phyloP scores from a whole-genome alignment of 768 basidiomycete species.

The Calocybe cyanea region DNA sequence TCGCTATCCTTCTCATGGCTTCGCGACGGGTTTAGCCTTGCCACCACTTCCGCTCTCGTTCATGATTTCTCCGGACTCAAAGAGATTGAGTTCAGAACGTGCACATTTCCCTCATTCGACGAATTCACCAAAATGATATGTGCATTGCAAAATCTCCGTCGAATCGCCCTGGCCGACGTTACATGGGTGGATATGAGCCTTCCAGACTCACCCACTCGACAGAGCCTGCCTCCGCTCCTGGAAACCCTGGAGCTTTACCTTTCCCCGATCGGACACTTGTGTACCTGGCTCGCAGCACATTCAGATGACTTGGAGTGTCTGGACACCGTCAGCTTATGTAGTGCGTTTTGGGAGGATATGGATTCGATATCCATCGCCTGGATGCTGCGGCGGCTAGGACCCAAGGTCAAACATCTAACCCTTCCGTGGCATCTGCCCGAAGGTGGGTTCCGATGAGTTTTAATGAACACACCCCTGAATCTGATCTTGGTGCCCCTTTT shows the following conservation, averaged over 20 bases:
- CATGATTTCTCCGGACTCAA: constrained; percentile 17
- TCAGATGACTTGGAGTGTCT: constrained; percentile 11
- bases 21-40: constrained; percentile 10
- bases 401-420: constrained; percentile 20
- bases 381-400: constrained; percentile 21
- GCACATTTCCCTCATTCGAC: constrained; percentile 20
- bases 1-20: constrained; percentile 18
- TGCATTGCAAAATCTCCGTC: constrained; percentile 17
- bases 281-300: constrained; percentile 17
- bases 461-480: neutral
- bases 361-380: constrained; percentile 20
- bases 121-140: constrained; percentile 19
- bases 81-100: constrained; percentile 22
- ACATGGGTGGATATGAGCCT: constrained; percentile 17
- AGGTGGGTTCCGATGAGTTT: constrained; percentile 14
- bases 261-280: constrained; percentile 17
- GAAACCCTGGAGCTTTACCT: constrained; percentile 17
- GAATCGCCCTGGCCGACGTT: constrained; percentile 20
- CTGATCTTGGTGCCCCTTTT: neutral
- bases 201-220: constrained; percentile 5
- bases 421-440: constrained; percentile 22
- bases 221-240: constrained; percentile 15
- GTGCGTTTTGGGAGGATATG: constrained; percentile 19
- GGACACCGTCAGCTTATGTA: constrained; percentile 14
- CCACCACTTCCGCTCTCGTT: constrained; percentile 6